These are phyloP conservation scores for Fistulinella prunicolor DNA, from an alignment of 768 basidiomycete species.

Conservation along the genomic window DNA sequence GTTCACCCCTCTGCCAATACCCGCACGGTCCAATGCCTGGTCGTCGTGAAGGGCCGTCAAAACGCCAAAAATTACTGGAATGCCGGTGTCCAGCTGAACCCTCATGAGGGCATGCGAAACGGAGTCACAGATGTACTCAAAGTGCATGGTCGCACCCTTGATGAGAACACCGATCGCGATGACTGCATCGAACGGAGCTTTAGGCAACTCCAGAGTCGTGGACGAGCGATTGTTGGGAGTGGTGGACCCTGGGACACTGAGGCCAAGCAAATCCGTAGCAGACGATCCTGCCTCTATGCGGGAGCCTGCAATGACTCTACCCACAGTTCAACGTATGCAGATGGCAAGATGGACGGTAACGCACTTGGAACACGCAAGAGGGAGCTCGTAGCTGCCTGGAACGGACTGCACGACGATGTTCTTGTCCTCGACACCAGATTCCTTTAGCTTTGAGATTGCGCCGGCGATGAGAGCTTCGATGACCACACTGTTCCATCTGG, in stretches of 20 bases:
- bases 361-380: constrained; percentile 80
- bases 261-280: constrained; percentile 71
- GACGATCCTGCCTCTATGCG: constrained; percentile 76
- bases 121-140: constrained; percentile 96
- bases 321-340: constrained; percentile 8
- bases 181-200: constrained; percentile 84
- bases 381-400: constrained; percentile 94
- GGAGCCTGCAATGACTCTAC: constrained; percentile 85
- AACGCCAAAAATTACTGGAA: constrained; percentile 96
- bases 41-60: constrained; percentile 90
- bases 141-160: constrained; percentile 98
- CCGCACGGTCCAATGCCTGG: constrained; percentile 94
- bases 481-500: constrained; percentile 90
- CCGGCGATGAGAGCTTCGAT: constrained; percentile 85
- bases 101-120: constrained; percentile 94
- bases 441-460: constrained; percentile 73
- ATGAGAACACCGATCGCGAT: constrained; percentile 98
- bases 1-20: constrained; percentile 63
- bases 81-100: constrained; percentile 88
- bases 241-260: constrained; percentile 41
- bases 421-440: constrained; percentile 79
- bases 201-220: constrained; percentile 37
- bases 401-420: constrained; percentile 92
- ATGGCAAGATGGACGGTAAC: constrained; percentile 21
- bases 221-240: constrained; percentile 34